Base-by-base conservation (phyloP, 345 rosid species). In the Rhizophora apiculata region DNA sequence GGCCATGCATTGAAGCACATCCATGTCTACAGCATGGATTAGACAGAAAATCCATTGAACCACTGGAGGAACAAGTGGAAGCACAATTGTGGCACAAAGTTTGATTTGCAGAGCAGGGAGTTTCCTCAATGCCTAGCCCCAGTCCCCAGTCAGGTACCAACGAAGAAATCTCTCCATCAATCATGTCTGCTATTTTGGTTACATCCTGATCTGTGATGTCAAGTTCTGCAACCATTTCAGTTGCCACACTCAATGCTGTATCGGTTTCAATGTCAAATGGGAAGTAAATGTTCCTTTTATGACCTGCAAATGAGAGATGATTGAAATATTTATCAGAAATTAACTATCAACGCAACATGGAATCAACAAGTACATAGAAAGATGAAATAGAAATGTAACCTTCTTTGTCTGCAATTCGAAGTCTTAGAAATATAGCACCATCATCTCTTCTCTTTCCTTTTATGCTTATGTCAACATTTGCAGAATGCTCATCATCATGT, bases 181-280 rank as follows among this genome's bases (percentile, higher is more conserved):
- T 95, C 88, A 87, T 92, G 31, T 86, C 88, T 2, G 99, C 91
- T 72, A 95, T 95, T 64, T 83, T 88, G 8, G 86, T 86, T 73
- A 82, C 96, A 26, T 92, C 97, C 59, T 84, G 90, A 72, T 86
- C 91, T 4, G 83, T 87, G 60, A 95, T 86, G 77, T 95, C 99
- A 65, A 95, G 83, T 64, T 95, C 99, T 2, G 89, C 88, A 32
- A 92, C 92, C 99, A 95, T 95, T 80, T 95, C 99, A n/a, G 85
- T 83, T 29, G 99, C 96, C 46, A 95, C 99, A 36, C 89, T 90
- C 36, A 87, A 74, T 21, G 99, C 98, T 36, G 96, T 88, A 65
- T 95, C 98, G 0, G 60, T 86, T 60, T 87, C 89, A 46, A 83
- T 62, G 57, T 88, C 96, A 13, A 95, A 95, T 0, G 90, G 96